A percentile compares a stretch with the other conserved stretches of the same genome.
Conservation (phyloP, 192 early-diverging fungal species). For the Coemansia sp. region DNA sequence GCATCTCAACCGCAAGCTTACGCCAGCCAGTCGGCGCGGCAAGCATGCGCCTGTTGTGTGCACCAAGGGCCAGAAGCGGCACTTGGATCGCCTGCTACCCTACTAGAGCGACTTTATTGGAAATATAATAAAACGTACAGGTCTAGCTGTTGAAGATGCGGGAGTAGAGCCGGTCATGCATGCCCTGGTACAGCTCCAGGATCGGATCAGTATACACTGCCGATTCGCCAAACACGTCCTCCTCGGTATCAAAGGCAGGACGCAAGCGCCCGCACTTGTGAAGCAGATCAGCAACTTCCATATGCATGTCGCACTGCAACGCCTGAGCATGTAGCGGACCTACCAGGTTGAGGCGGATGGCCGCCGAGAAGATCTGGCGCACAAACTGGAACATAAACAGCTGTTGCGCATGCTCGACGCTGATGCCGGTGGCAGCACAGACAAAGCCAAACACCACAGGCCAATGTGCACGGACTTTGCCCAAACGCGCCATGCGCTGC, state of each 20-base stretch:
- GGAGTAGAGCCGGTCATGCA: slow-evolving; percentile 76
- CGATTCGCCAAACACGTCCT: slow-evolving; percentile 43
- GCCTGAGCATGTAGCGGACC: slow-evolving; percentile 88
- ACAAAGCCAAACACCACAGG: slow-evolving; percentile 76
- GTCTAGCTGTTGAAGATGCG: slow-evolving; percentile 72
- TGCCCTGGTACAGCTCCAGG: slow-evolving; percentile 71
- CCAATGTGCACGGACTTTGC: slow-evolving; percentile 66
- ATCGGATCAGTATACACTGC: slow-evolving; percentile 64
- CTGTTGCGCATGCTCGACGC: slow-evolving; percentile 62
- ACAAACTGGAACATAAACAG: slow-evolving; percentile 82
- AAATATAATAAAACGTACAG: too few species aligned
- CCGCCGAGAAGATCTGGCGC: slow-evolving; percentile 82
- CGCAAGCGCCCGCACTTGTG: slow-evolving; percentile 55
- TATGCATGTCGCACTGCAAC: slow-evolving; percentile 62
- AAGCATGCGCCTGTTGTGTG: slow-evolving; percentile 49
- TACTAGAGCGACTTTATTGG: slow-evolving; percentile 12
- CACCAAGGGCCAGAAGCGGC: slow-evolving; percentile 41
- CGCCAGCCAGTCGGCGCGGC: slow-evolving; percentile 32
- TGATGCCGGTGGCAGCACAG: slow-evolving; percentile 49
- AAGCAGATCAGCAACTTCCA: slow-evolving; percentile 52
- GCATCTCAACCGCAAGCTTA: slow-evolving; percentile 40
- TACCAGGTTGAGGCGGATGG: slow-evolving; percentile 83
- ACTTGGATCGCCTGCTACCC: slow-evolving; percentile 43
- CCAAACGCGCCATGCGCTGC: slow-evolving; percentile 52
- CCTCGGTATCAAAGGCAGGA: slow-evolving; percentile 11